Conservation (phyloP, 805 yeast species). For the Saturnispora dispora region DNA sequence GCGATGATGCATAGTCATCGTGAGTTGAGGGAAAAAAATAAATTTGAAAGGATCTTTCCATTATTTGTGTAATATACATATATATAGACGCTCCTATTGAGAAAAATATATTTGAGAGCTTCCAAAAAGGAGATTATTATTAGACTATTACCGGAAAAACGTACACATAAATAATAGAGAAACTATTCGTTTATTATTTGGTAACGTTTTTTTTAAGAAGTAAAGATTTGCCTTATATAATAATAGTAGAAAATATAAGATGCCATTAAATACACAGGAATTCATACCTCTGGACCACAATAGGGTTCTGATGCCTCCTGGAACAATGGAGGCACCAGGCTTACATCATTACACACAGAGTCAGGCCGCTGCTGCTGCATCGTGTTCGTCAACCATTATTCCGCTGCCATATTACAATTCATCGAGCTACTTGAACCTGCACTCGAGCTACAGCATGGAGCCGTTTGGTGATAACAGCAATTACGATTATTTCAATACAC, state of each 20-base stretch:
- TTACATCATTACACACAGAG: not conserved
- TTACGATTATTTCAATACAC: not conserved
- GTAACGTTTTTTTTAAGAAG: not conserved
- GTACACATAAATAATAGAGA: not conserved
- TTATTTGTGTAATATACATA: not conserved
- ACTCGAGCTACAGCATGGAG: not conserved
- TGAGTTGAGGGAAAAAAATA: not conserved
- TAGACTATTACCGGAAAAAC: not conserved
- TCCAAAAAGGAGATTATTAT: not conserved
- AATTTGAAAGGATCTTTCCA: not conserved
- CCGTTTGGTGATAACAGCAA: not conserved
- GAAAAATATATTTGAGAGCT: not conserved
- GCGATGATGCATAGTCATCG: not conserved
- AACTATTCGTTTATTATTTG: not conserved
- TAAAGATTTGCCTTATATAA: not conserved
- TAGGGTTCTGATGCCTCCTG: not conserved
- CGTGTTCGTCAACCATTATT: not conserved
- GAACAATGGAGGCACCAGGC: not conserved
- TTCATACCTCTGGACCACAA: not conserved
- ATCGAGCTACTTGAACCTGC: not conserved
- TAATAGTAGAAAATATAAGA: not conserved
- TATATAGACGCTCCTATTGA: not conserved
- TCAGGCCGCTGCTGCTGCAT: not conserved
- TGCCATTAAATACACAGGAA: not conserved
- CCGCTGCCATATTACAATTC: not conserved